A percentile compares a stretch with the other conserved stretches of the same genome.
Conservation (phyloP, 2,329 filamentous ascomycete species). For the Tolypocladium pustulatum region DNA sequence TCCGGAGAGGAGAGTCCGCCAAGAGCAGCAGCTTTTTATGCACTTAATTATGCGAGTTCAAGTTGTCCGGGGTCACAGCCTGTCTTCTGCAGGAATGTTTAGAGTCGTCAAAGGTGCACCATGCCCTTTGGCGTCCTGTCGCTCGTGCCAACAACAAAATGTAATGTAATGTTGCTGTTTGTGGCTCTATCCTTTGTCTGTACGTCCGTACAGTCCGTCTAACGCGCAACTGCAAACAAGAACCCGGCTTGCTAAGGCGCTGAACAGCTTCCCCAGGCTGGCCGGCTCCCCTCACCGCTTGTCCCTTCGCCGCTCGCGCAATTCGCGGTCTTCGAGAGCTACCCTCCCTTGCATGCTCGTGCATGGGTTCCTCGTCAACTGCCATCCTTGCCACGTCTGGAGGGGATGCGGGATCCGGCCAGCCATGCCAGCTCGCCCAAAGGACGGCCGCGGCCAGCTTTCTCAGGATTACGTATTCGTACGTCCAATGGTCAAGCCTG, state of each 20-base stretch:
- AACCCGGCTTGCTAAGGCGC: neutral
- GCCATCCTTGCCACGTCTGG: neutral
- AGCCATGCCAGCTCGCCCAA: neutral
- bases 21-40: neutral
- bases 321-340: slow-evolving; percentile 4
- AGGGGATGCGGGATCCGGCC: too few relatives aligned
- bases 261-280: neutral
- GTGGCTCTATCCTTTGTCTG: neutral
- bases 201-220: too few relatives aligned
- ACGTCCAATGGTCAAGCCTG: neutral
- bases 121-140: neutral
- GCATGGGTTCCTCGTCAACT: slow-evolving; percentile 3
- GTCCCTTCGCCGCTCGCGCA: slow-evolving; percentile 3
- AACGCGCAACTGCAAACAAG: neutral
- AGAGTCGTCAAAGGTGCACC: neutral
- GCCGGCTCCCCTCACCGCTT: slow-evolving; percentile 6
- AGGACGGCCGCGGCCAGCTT: neutral
- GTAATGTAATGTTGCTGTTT: neutral
- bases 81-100: too few relatives aligned
- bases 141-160: neutral
- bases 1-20: neutral
- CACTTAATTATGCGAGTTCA: neutral
- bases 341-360: slow-evolving; percentile 9
- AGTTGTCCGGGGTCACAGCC: neutral
- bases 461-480: neutral